phyloP scores from a whole-genome alignment of 2,329 filamentous ascomycete genomes.

The Neopestalotiopsis clavispora region DNA sequence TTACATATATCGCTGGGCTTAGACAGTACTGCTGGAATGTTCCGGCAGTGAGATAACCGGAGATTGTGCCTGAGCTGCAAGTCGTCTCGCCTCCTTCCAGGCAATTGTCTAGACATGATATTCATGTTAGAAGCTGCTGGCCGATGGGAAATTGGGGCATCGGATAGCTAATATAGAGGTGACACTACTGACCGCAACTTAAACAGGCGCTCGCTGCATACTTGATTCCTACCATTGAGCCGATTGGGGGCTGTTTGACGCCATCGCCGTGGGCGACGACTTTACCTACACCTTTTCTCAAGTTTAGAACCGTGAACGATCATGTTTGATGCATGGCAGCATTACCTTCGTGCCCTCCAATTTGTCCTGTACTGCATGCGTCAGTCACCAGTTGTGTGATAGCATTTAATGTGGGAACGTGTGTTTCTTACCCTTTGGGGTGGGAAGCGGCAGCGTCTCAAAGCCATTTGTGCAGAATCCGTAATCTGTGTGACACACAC shows the following conservation, averaged over 20 bases:
- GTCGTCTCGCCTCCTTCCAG: constrained; percentile 65
- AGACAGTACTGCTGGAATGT: constrained; percentile 76
- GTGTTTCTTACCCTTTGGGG: neutral
- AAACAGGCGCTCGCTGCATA: constrained; percentile 66
- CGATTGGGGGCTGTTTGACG: constrained; percentile 56
- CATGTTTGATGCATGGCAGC: neutral
- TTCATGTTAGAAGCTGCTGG: neutral
- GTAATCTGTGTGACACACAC: constrained; percentile 21
- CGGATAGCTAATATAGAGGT: neutral
- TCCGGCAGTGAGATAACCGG: constrained; percentile 71
- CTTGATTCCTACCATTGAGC: constrained; percentile 73
- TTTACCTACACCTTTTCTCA: neutral
- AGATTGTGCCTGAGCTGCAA: constrained; percentile 66
- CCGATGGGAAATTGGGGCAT: neutral
- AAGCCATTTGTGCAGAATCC: constrained; percentile 17
- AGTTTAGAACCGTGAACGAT: neutral
- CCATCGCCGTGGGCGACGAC: constrained; percentile 52
- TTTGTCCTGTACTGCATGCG: constrained; percentile 61
- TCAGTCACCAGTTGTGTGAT: neutral
- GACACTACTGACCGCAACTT: constrained; percentile 47
- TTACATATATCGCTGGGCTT: constrained; percentile 70
- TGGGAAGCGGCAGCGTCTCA: neutral
- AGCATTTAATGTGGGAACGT: neutral
- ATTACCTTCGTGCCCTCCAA: constrained; percentile 74
- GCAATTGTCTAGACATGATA: constrained; percentile 46